Evolutionary conservation across 2,329 filamentous ascomycete genomes (phyloP).

Genomic region (Aspergillus sp.): DNA sequence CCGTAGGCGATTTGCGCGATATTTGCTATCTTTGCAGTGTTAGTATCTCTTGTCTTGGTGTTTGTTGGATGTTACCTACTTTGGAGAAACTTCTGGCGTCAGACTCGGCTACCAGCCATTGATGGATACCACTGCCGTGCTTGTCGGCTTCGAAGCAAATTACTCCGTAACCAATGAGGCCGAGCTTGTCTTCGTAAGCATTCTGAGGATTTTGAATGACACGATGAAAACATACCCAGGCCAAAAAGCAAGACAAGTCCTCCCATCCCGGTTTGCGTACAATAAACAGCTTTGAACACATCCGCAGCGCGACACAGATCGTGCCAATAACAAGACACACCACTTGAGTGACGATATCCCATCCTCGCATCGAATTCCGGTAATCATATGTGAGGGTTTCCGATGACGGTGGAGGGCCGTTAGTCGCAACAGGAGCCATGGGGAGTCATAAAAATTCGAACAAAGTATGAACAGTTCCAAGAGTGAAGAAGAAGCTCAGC

Average conservation of each 20-base stretch:
- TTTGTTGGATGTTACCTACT: conserved; percentile 3
- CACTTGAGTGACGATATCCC: conserved; percentile 13
- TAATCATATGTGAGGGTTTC: conserved; percentile 3
- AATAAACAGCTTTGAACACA: conserved; percentile 23
- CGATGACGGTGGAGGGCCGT: neutral
- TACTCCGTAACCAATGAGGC: conserved; percentile 16
- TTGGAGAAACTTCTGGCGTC: conserved; percentile 13
- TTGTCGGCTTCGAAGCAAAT: conserved; percentile 15
- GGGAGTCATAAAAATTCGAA: neutral
- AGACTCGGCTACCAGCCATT: conserved; percentile 8
- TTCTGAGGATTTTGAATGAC: neutral
- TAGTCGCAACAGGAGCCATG: conserved; percentile 1
- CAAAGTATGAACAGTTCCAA: neutral
- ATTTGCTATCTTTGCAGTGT: conserved; percentile 12
- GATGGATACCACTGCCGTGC: conserved; percentile 16
- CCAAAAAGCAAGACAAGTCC: conserved; percentile 15
- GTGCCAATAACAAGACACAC: conserved; percentile 14
- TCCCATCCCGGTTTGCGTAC: conserved; percentile 16
- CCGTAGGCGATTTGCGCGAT: conserved; percentile 21
- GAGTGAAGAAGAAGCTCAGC: no score
- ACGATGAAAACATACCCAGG: conserved; percentile 10
- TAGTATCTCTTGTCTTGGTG: neutral
- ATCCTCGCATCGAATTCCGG: conserved; percentile 7
- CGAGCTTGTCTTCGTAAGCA: conserved; percentile 10
- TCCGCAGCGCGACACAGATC: conserved; percentile 11